Conservation (phyloP, 2,329 filamentous ascomycete genomes). For the Ilyonectria destructans region DNA sequence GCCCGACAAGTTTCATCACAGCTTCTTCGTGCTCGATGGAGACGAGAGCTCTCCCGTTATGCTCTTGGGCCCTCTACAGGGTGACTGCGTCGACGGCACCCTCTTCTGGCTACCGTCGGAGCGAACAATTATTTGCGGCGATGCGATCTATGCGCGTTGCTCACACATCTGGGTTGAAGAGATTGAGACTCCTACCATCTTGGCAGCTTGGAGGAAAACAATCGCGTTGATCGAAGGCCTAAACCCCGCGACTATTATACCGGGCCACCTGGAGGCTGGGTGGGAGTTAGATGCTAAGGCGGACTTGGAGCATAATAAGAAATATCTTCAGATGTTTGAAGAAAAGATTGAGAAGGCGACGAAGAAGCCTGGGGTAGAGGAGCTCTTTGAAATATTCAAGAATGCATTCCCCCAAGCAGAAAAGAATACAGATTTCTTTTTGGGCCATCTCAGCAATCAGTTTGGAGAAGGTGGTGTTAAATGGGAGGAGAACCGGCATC, state of each 20-base stretch:
- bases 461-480: no score
- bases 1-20: constrained; percentile 1
- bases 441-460: no score
- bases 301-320: constrained; percentile 5
- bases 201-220: constrained; percentile 1
- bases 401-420: no score
- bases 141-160: not conserved
- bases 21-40: constrained; percentile 4
- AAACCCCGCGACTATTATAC: not conserved
- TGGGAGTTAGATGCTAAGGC: constrained; percentile 8
- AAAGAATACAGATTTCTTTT: no score
- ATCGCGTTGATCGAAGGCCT: not conserved
- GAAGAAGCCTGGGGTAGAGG: not conserved
- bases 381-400: no score
- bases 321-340: not conserved
- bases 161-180: not conserved
- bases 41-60: not conserved
- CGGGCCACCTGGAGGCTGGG: not conserved
- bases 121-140: constrained; percentile 2
- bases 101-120: constrained; percentile 4
- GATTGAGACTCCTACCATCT: not conserved
- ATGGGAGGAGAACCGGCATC: not conserved
- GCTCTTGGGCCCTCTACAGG: not conserved
- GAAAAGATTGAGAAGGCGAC: not conserved
- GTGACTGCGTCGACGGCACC: not conserved